Evolutionary conservation across 352 stramenopile species (phyloP), one percentile per base, ranked within the genome.

Genomic region (Globisporangium ultimum): DNA sequence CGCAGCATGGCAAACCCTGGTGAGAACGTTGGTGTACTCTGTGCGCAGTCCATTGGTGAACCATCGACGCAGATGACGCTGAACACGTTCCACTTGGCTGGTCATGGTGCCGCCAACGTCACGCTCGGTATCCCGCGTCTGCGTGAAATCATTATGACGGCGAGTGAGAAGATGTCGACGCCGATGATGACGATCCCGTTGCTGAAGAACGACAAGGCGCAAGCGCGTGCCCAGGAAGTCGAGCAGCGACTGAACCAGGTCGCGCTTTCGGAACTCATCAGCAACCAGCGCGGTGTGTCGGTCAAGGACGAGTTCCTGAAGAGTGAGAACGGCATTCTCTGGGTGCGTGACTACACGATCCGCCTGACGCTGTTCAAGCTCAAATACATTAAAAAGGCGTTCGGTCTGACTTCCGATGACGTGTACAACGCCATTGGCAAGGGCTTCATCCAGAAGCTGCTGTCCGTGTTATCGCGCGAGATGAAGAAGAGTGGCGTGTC

Each of bases 1-100:
- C 84, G 91, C 48, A 97, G 96, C 59, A 88, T 99, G 72, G 95
- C 84, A 40, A 88, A 91, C 61, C 98, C 98, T 24, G 98, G 98
- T 48, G 98, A 99, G 73, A 96, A 97, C 43, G 98, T 99, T 7
- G 98, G 98, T 58, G 93, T 97, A 36, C 95, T 99, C 57, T 97
- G 97, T 53, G 98, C 97, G 32, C 98, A 99, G 81, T 98, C 89
- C 64, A 95, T 99, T 68, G 98, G 98, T 43, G 98, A 99, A 71
- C 98, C 98, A n/a, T 99, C 97, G 34, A 99, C 98, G 8, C 98
- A 99, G 76, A 99, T 99, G 98, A 99, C 98, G 55, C 86, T 99
- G 11, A 99, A 99, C 82, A 99, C 98, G 36, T 99, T 99, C 81
- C 98, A 99, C 71, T 87, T 99, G 72, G 98, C 98, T 50, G 98